Evolutionary conservation across 257 asterid species (phyloP).

Genomic region (Hygrophila difformis): DNA sequence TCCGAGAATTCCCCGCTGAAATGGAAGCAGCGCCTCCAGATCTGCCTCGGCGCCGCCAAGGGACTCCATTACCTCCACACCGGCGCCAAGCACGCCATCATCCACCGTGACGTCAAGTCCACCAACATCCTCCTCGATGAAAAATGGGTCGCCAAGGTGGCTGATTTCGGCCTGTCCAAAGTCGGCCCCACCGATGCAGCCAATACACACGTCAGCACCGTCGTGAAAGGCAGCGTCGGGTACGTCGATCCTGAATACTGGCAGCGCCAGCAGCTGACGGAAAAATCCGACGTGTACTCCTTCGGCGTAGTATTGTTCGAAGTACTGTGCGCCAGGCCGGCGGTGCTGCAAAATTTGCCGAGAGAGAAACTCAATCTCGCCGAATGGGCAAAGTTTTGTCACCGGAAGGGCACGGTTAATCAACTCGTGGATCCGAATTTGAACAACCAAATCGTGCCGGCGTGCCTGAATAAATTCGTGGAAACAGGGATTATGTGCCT

Average conservation of each 20-base stretch:
- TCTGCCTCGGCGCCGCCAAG: constrained; percentile 60
- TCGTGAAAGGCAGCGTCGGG: constrained; percentile 72
- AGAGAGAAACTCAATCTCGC: constrained; percentile 69
- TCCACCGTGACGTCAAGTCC: constrained; percentile 62
- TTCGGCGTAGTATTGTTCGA: constrained; percentile 65
- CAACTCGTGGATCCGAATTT: constrained; percentile 50
- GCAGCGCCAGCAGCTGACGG: constrained; percentile 54
- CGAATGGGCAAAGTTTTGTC: constrained; percentile 63
- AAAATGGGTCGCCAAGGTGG: constrained; percentile 49
- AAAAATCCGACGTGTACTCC: constrained; percentile 66
- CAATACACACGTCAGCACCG: constrained; percentile 60
- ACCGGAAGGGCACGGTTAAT: constrained; percentile 42
- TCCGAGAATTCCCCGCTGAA: constrained; percentile 15
- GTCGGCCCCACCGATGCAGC: constrained; percentile 28
- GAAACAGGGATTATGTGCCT: constrained; percentile 65
- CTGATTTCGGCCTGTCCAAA: constrained; percentile 65
- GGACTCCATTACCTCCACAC: constrained; percentile 74
- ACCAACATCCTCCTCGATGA: constrained; percentile 60
- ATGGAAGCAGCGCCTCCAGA: constrained; percentile 59
- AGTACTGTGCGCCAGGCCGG: constrained; percentile 50
- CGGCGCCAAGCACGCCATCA: constrained; percentile 25
- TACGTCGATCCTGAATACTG: constrained; percentile 63
- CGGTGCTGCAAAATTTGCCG: constrained; percentile 43
- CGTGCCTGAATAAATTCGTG: constrained; percentile 45
- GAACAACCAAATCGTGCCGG: constrained; percentile 38